phyloP scores from a whole-genome alignment of 176 grass and related monocot species.

The Hsuehochloa calcarea region DNA sequence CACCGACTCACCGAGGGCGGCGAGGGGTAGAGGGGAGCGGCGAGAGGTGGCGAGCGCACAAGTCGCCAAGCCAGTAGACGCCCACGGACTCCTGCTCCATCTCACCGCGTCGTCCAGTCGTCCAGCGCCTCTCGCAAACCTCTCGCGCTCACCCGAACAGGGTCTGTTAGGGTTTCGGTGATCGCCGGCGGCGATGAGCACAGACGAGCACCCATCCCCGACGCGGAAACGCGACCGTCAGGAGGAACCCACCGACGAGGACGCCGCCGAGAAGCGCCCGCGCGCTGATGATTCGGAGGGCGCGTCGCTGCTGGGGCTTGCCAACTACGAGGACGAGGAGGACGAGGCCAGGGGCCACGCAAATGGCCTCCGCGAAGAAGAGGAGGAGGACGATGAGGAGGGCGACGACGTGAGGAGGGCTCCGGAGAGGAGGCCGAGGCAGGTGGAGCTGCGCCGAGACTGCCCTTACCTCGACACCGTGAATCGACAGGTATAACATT shows the following conservation, averaged over 20 bases:
- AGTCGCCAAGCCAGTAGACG: background rate
- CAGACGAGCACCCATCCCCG: conserved; percentile 18
- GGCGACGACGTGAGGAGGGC: conserved; percentile 39
- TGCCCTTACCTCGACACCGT: conserved; percentile 99
- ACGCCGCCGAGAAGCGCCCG: conserved; percentile 31
- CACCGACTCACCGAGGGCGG: too few relatives aligned
- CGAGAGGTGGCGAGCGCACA: too few relatives aligned
- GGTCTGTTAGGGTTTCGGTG: conserved; percentile 8
- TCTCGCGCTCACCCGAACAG: background rate
- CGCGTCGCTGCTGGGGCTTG: conserved; percentile 46
- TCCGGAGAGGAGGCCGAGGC: conserved; percentile 53
- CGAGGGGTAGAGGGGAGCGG: too few relatives aligned
- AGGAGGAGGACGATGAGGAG: conserved; percentile 6
- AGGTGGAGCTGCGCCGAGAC: conserved; percentile 77
- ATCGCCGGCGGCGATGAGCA: conserved; percentile 21
- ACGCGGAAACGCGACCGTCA: conserved; percentile 38
- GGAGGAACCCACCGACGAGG: conserved; percentile 9
- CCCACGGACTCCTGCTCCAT: background rate
- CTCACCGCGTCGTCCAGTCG: background rate
- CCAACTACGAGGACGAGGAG: conserved; percentile 56
- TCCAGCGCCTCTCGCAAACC: background rate
- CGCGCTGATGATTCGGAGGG: conserved; percentile 22
- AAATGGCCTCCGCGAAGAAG: conserved; percentile 3
- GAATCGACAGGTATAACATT: conserved; percentile 72
- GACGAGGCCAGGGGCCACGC: conserved; percentile 22